phyloP scores from a whole-genome alignment of 768 basidiomycete genomes.

The Hericium coralloides region DNA sequence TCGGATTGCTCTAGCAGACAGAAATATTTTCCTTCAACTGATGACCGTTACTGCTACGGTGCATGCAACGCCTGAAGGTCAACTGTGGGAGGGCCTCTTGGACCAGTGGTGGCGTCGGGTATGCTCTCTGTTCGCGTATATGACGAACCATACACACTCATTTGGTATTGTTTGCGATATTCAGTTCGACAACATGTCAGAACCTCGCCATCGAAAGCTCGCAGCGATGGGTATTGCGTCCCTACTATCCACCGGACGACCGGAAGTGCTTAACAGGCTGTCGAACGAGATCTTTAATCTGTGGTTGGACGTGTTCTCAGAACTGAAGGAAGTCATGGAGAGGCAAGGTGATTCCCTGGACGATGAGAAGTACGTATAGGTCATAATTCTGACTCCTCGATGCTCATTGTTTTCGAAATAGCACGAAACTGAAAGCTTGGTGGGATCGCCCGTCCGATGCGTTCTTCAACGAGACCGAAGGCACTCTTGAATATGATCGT shows the following conservation, averaged over 20 bases:
- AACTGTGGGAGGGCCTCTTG: slow-evolving; percentile 57
- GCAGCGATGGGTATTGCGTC: slow-evolving; percentile 74
- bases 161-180: not conserved
- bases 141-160: no score
- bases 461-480: slow-evolving; percentile 57
- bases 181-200: slow-evolving; percentile 88
- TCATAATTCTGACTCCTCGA: no score
- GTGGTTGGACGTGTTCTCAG: slow-evolving; percentile 85
- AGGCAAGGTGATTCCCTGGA: slow-evolving; percentile 16
- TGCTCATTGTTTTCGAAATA: not conserved
- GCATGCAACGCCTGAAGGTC: slow-evolving; percentile 37
- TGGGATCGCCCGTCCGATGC: slow-evolving; percentile 64
- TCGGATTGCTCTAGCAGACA: slow-evolving; percentile 60
- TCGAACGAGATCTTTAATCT: slow-evolving; percentile 73
- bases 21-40: slow-evolving; percentile 60
- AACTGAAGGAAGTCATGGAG: slow-evolving; percentile 64
- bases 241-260: slow-evolving; percentile 65
- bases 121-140: slow-evolving; percentile 12
- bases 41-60: slow-evolving; percentile 51
- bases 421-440: slow-evolving; percentile 40
- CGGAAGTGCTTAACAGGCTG: slow-evolving; percentile 64
- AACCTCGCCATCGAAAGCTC: slow-evolving; percentile 77
- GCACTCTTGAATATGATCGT: slow-evolving; percentile 69
- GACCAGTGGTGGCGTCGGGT: slow-evolving; percentile 83
- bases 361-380: not conserved